Base-by-base conservation (phyloP, 805 yeast species). In the Pichia rugopelliculosa region DNA sequence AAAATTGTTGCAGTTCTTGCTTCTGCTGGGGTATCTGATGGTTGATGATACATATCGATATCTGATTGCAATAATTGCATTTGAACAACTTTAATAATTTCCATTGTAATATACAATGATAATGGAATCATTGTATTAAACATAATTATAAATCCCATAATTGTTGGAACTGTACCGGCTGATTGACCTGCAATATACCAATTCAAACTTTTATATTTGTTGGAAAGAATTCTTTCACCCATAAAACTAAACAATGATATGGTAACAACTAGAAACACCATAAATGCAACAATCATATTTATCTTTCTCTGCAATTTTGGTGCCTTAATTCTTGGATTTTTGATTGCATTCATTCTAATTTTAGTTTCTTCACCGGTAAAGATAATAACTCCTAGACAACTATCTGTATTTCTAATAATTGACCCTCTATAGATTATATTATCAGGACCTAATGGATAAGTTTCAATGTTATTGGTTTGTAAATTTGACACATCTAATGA, bases 101-200 rank as follows among this genome's bases (percentile, higher is more conserved):
- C 99, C 88, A 91, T 87, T 0, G 98, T 89, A 20, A 93, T 98
- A 61, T 93, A 95, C 25, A 93, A 75, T 0, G 98, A 91, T 27
- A 93, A 71, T 0, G 99, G 99, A 60, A 93, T 93, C 69, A 93
- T 76, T 0, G 99, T 93, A 63, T 93, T 93, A 70, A 84, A 91
- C 98, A 93, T 91, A 71, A 93, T 91, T 53, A 93, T 84, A 65
- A 86, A 95, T 2, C 98, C 89, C 96, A 93, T 90, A 43, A 93
- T 74, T 0, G 95, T 87, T 1, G 96, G 85, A 3, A 95, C 91
- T 20, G 79, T 76, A 21, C 96, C 95, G 0, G 84, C 96, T 55
- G 86, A 93, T 56, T 78, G 73, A 4, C 76, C 77, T 41, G 69
- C 66, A 24, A 89, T 64, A 60, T 90, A 95, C 97, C 97, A 89